These are phyloP conservation scores for Arachnomyces sp. DNA, from an alignment of 2,329 filamentous ascomycete species.

Conservation along the genomic window DNA sequence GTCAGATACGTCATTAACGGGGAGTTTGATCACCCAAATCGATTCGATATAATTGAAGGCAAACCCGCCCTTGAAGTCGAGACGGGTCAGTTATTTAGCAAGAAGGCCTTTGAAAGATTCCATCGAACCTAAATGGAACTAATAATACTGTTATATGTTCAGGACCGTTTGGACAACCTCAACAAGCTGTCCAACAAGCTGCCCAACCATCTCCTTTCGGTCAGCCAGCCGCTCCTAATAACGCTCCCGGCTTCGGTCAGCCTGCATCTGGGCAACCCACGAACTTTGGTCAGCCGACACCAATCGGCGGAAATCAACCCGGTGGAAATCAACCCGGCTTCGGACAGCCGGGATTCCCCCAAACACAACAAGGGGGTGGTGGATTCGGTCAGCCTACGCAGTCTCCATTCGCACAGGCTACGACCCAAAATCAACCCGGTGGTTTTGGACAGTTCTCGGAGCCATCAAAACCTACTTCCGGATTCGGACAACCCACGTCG, in stretches of 20 bases:
- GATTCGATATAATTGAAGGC: constrained; percentile 48
- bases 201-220: constrained; percentile 19
- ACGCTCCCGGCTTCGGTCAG: constrained; percentile 19
- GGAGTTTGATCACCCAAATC: constrained; percentile 66
- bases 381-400: constrained; percentile 25
- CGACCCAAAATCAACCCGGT: constrained; percentile 7
- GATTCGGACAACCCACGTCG: constrained; percentile 28
- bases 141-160: neutral
- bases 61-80: constrained; percentile 17
- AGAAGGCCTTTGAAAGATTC: too few species aligned
- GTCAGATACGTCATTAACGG: constrained; percentile 60
- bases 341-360: constrained; percentile 22
- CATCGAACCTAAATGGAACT: too few species aligned
- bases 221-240: constrained; percentile 23
- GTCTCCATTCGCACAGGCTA: constrained; percentile 27
- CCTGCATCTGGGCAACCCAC: constrained; percentile 36
- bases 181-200: constrained; percentile 1
- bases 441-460: constrained; percentile 7
- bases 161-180: constrained; percentile 6
- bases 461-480: constrained; percentile 14
- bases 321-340: constrained; percentile 26
- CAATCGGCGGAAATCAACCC: constrained; percentile 21
- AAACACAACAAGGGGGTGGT: constrained; percentile 22
- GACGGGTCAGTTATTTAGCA: constrained; percentile 1
- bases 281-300: constrained; percentile 26